phyloP scores from a whole-genome alignment of 768 basidiomycete species.

The Amanita rimosa region DNA sequence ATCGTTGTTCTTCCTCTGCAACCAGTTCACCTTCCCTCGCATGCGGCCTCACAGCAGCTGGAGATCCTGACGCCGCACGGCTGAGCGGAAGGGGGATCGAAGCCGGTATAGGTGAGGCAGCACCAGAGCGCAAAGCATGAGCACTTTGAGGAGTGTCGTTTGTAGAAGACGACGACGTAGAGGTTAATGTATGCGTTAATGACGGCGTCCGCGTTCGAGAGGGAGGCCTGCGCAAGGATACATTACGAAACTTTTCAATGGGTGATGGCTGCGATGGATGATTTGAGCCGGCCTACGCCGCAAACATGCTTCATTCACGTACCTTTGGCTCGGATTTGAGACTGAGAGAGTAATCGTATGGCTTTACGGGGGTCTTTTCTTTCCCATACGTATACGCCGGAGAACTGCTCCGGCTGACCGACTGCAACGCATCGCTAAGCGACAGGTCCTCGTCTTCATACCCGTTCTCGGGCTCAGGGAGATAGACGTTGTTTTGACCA shows the following conservation, averaged over 20 bases:
- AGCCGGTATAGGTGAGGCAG: constrained; percentile 35
- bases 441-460: constrained; percentile 36
- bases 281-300: neutral
- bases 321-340: constrained; percentile 55
- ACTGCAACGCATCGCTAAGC: constrained; percentile 44
- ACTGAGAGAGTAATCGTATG: constrained; percentile 46
- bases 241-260: constrained; percentile 51
- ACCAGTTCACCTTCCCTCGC: constrained; percentile 13
- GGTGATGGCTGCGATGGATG: constrained; percentile 40
- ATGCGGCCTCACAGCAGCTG: constrained; percentile 22
- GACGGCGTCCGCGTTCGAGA: constrained; percentile 54
- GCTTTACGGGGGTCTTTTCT: constrained; percentile 37
- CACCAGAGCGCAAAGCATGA: constrained; percentile 24
- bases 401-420: constrained; percentile 43
- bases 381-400: constrained; percentile 31
- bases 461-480: constrained; percentile 35
- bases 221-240: constrained; percentile 41
- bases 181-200: constrained; percentile 49
- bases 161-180: constrained; percentile 45
- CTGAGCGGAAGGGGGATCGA: constrained; percentile 34
- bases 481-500: constrained; percentile 44
- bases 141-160: constrained; percentile 57
- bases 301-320: constrained; percentile 10
- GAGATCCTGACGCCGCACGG: constrained; percentile 37
- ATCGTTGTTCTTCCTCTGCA: constrained; percentile 15